phyloP scores from a whole-genome alignment of 2,329 filamentous ascomycete species.

The Remersonia thermophila region DNA sequence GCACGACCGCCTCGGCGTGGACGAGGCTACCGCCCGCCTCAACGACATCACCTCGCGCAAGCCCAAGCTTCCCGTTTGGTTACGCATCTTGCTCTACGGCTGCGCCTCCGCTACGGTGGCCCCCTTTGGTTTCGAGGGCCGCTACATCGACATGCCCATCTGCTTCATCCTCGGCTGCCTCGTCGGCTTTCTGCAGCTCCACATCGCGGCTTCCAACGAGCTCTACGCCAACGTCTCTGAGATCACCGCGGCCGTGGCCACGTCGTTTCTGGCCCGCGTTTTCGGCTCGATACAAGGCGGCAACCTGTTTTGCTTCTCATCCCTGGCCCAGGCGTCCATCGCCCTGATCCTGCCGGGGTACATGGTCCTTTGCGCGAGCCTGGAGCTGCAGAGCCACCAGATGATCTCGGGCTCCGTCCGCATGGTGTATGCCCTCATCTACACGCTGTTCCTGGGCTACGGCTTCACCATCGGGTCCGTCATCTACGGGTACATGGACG shows the following conservation, averaged over 20 bases:
- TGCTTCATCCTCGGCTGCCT: slow-evolving; percentile 65
- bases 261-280: slow-evolving; percentile 56
- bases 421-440: slow-evolving; percentile 64
- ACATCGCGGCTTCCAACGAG: slow-evolving; percentile 57
- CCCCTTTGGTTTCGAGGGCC: slow-evolving; percentile 67
- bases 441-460: slow-evolving; percentile 60
- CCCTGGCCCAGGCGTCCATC: slow-evolving; percentile 60
- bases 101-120: slow-evolving; percentile 64
- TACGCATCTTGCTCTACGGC: slow-evolving; percentile 57
- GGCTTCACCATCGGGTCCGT: slow-evolving; percentile 57
- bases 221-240: slow-evolving; percentile 43
- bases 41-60: slow-evolving; percentile 39
- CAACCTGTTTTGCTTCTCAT: slow-evolving; percentile 56
- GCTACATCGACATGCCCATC: slow-evolving; percentile 66
- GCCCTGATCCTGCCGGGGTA: slow-evolving; percentile 63
- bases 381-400: slow-evolving; percentile 58
- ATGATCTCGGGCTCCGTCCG: slow-evolving; percentile 60
- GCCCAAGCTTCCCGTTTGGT: slow-evolving; percentile 37
- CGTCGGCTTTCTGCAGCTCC: slow-evolving; percentile 61
- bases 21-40: slow-evolving; percentile 53
- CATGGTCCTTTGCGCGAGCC: slow-evolving; percentile 44
- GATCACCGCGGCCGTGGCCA: slow-evolving; percentile 43
- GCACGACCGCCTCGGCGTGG: slow-evolving; percentile 60
- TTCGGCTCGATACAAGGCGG: slow-evolving; percentile 52
- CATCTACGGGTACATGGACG: slow-evolving; percentile 50